Base-by-base conservation (phyloP, 371 early-diverging fungal species). In the Syncephalastrum monosporum region DNA sequence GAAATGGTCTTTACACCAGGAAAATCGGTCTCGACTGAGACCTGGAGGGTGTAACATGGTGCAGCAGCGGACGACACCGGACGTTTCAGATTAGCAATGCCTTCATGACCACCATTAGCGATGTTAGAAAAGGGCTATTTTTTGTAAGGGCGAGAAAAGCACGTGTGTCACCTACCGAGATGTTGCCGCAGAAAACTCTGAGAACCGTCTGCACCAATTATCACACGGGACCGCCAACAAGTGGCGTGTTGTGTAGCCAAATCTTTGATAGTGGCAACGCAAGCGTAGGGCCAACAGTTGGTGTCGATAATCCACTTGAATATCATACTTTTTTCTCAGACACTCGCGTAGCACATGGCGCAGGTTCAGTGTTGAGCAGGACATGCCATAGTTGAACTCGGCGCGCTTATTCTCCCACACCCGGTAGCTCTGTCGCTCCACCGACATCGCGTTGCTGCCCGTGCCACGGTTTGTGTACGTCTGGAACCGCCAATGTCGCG, bases 191-290 rank as follows among this genome's bases (percentile, higher is more conserved):
- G 60, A 42, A 71, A 60, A 23, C 71, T 71, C 10, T 64, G 46
- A 16, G 42, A 53, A 38, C 71, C 73, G 42, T 76, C 73, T 8
- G 73, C 73, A 3, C 65, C 71, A 61, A 76, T 63, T 7, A 76
- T 49, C 4, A 63, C 50, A 3, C 65, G 55, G 13, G 71, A 57
- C 47, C 64, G 63, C 65, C 63, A 67, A 17, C 61, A 56, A 16
- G 56, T 23, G 6, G 59, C 46, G 25, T 60, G 29, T 13, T 61
- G 59, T 43, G 72, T 63, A 38, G 63, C 44, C 10, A 53, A 49
- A 49, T 72, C 38, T 16, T 61, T 62, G 14, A 67, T 62, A 42
- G 59, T 59, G 7, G 65, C 53, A n/a, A 60, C 47, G 33, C 38
- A 33, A 33, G 38, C 38, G 12, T 33, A 33, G 38, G 38, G 38